phyloP scores from a whole-genome alignment of 345 rosid genomes.

The Pistacia integerrima region DNA sequence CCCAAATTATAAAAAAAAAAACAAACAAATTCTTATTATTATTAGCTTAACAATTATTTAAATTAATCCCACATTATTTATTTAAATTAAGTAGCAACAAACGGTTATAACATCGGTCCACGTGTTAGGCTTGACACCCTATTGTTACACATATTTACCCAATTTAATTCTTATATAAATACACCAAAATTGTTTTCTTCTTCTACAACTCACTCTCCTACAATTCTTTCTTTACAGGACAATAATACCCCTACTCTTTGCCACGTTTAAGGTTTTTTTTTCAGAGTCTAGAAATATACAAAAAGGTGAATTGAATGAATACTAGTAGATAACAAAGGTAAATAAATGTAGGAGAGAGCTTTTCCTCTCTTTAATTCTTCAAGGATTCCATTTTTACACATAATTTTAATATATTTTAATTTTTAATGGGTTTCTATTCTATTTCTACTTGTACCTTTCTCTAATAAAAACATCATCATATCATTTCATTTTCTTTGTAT shows the following conservation, averaged over 20 bases:
- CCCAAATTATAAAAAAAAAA: too few species aligned
- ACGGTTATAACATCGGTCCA: slow-evolving; percentile 37
- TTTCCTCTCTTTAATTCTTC: slow-evolving; percentile 18
- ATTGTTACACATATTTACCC: slow-evolving; percentile 27
- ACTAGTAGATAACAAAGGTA: not conserved
- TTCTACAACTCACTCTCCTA: slow-evolving; percentile 5
- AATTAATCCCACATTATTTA: too few species aligned
- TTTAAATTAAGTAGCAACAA: too few species aligned
- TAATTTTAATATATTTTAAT: too few species aligned
- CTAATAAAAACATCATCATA: slow-evolving; percentile 35
- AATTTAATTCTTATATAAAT: not conserved
- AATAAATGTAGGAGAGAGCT: not conserved
- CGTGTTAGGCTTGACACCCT: slow-evolving; percentile 35
- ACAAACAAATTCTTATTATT: not conserved
- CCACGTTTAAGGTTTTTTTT: slow-evolving; percentile 6
- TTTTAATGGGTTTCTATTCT: slow-evolving; percentile 6
- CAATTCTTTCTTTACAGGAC: not conserved
- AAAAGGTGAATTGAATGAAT: slow-evolving; percentile 21
- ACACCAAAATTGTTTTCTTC: not conserved
- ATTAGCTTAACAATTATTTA: not conserved
- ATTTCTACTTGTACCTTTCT: slow-evolving; percentile 11
- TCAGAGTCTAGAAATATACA: slow-evolving; percentile 22
- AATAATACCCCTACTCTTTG: not conserved
- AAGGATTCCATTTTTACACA: slow-evolving; percentile 42
- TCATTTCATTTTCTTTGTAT: slow-evolving; percentile 27